Evolutionary conservation across 1,284 basidiomycete genomes (phyloP).

Genomic region (Ceratobasidium sp.): DNA sequence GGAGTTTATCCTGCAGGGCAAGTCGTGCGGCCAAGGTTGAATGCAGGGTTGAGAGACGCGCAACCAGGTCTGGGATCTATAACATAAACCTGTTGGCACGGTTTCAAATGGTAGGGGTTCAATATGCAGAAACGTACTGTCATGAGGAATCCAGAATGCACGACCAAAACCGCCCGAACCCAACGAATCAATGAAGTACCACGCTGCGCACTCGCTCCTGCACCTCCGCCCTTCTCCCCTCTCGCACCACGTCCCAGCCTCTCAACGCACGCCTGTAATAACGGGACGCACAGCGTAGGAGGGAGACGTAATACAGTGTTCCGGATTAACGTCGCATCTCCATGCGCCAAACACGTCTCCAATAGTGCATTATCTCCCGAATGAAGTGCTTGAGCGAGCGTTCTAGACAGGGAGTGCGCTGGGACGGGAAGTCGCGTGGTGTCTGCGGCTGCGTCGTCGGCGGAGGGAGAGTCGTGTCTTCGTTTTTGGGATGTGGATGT

Average conservation of each 20-base stretch:
- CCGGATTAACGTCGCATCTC: conserved; percentile 81
- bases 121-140: conserved; percentile 69
- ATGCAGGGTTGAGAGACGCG: conserved; percentile 85
- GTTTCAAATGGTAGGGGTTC: background rate
- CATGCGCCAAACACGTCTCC: conserved; percentile 89
- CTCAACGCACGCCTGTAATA: conserved; percentile 91
- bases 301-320: conserved; percentile 91
- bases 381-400: conserved; percentile 95
- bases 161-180: conserved; percentile 86
- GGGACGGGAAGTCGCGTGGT: conserved; percentile 64
- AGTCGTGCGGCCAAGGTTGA: conserved; percentile 83
- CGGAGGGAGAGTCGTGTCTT: conserved; percentile 51
- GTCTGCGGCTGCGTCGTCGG: conserved; percentile 45
- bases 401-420: conserved; percentile 90
- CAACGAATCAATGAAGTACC: conserved; percentile 87
- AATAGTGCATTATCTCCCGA: conserved; percentile 90
- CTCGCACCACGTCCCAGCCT: conserved; percentile 83
- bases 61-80: conserved; percentile 86
- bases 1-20: conserved; percentile 83
- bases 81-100: conserved; percentile 41
- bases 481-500: conserved; percentile 51
- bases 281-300: conserved; percentile 86
- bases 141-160: conserved; percentile 94
- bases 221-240: conserved; percentile 78
- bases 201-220: conserved; percentile 84